Conservation (phyloP, 352 stramenopile genomes). For the Phytophthora pluvialis region DNA sequence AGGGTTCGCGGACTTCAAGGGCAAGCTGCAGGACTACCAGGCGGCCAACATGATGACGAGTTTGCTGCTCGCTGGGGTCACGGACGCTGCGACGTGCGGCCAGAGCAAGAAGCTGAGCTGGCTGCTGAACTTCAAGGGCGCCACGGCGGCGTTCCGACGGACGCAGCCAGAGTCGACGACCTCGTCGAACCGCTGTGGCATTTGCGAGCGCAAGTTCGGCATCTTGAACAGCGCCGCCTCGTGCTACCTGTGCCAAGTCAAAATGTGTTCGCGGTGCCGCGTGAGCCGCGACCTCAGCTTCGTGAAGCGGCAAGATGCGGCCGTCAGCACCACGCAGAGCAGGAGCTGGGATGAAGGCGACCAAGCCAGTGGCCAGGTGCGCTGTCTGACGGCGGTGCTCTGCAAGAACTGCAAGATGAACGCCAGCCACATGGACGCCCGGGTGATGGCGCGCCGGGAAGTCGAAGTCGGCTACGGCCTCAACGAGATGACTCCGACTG, state of each 20-base stretch:
- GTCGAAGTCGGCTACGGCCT: slow-evolving; percentile 13
- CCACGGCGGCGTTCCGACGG: slow-evolving; percentile 24
- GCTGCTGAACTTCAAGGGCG: slow-evolving; percentile 33
- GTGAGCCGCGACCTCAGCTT: slow-evolving; percentile 39
- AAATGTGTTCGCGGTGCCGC: slow-evolving; percentile 50
- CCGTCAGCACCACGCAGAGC: slow-evolving; percentile 5
- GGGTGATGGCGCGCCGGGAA: slow-evolving; percentile 30
- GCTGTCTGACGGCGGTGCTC: slow-evolving; percentile 39
- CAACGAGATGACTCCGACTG: slow-evolving; percentile 15
- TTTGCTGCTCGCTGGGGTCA: slow-evolving; percentile 25
- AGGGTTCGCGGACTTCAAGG: slow-evolving; percentile 32
- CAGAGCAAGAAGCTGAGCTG: slow-evolving; percentile 69
- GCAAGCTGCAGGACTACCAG: slow-evolving; percentile 40
- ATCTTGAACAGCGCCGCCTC: slow-evolving; percentile 39
- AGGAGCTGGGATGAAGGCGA: slow-evolving; percentile 31
- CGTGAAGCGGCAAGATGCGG: slow-evolving; percentile 17
- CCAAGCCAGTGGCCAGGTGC: slow-evolving; percentile 20
- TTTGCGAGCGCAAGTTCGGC: slow-evolving; percentile 48
- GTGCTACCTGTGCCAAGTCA: slow-evolving; percentile 42
- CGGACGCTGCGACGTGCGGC: slow-evolving; percentile 51
- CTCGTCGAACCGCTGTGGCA: slow-evolving; percentile 32
- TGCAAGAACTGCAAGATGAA: slow-evolving; percentile 66
- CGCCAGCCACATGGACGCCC: slow-evolving; percentile 31
- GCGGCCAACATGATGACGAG: slow-evolving; percentile 28
- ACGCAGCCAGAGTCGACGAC: slow-evolving; percentile 14